Evolutionary conservation across 495 filamentous ascomycete species (phyloP).

Genomic region (Penicillium paxilli): DNA sequence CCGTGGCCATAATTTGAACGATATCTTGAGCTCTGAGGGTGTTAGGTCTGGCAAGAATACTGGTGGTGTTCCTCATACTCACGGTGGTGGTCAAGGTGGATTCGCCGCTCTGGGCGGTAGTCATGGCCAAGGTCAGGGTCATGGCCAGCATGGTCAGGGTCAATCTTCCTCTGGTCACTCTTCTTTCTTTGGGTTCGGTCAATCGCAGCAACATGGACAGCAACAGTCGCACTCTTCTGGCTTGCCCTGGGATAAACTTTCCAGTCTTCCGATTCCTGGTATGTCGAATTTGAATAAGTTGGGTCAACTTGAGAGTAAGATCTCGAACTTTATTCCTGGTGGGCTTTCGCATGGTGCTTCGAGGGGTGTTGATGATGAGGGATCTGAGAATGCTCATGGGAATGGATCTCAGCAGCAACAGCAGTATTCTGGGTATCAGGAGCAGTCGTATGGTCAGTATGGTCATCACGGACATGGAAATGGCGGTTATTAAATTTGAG

Average conservation of each 20-base stretch:
- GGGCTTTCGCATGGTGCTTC: conserved; percentile 37
- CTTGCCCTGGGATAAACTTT: conserved; percentile 39
- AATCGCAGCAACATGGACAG: conserved; percentile 20
- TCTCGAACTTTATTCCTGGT: conserved; percentile 46
- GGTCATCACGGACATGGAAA: conserved; percentile 6
- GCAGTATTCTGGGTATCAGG: neutral
- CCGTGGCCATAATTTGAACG: conserved; percentile 62
- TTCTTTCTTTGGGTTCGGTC: conserved; percentile 14
- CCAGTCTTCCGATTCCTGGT: conserved; percentile 43
- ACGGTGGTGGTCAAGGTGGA: conserved; percentile 26
- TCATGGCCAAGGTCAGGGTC: conserved; percentile 13
- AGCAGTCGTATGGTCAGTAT: neutral
- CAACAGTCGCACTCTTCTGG: conserved; percentile 25
- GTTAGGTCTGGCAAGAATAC: conserved; percentile 82
- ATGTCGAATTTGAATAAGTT: conserved; percentile 41
- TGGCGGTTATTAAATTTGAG: neutral
- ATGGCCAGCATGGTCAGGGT: conserved; percentile 6
- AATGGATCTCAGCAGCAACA: conserved; percentile 7
- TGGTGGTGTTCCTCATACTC: conserved; percentile 37
- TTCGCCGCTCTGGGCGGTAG: conserved; percentile 27
- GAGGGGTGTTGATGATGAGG: conserved; percentile 21
- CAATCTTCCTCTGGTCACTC: conserved; percentile 12
- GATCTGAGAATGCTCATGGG: conserved; percentile 1
- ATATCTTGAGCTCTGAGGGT: conserved; percentile 73
- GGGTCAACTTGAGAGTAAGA: conserved; percentile 33